Evolutionary conservation across 495 filamentous ascomycete genomes (phyloP), one percentile per base, ranked within the genome.

Genomic region (Lasiosphaeria miniovina): DNA sequence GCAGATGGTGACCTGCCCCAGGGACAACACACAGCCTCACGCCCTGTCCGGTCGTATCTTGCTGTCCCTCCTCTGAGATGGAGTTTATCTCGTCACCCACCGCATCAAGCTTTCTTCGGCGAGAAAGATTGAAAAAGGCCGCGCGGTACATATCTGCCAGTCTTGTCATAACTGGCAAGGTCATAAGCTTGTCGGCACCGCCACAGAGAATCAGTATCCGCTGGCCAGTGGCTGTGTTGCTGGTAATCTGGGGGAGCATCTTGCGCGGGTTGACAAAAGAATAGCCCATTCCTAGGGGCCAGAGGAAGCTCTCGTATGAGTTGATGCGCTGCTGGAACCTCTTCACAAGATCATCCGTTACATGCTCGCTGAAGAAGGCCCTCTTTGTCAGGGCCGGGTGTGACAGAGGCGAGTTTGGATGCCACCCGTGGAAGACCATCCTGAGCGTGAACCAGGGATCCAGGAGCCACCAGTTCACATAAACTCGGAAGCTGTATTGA

Each of bases 41-140:
- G 0, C 68, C 70, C 36, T 67, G 64, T 4, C 63, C 62, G 3
- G 31, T 50, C n/a, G 32, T 61, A 33, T 69, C 65, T 45, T 58
- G 40, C 9, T 51, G 56, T 5, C 45, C 61, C 31, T 71, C 67
- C 33, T 61, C 64, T 11, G 35, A 31, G 2, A 66, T 10, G 3
- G 38, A 32, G n/a, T 45, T 24, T 11, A 63, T 45, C 85, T 89
- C 36, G 79, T 84, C 0, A 87, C 93, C 71, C 63, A 94, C 48
- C 88, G 87, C 65, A 68, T 97, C 68, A 86, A 96, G 71, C 72
- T 96, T 65, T 73, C 96, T 67, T 88, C 92, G 80, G 87, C 89
- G 33, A 86, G 90, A 48, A 88, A 97, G 77, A 8, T 36, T 40
- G 31, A 5, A 17, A 31, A 51, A 65, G 0, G 59, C 64, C 7